Conservation (phyloP, 768 basidiomycete species). For the Pulveroboletus frians region DNA sequence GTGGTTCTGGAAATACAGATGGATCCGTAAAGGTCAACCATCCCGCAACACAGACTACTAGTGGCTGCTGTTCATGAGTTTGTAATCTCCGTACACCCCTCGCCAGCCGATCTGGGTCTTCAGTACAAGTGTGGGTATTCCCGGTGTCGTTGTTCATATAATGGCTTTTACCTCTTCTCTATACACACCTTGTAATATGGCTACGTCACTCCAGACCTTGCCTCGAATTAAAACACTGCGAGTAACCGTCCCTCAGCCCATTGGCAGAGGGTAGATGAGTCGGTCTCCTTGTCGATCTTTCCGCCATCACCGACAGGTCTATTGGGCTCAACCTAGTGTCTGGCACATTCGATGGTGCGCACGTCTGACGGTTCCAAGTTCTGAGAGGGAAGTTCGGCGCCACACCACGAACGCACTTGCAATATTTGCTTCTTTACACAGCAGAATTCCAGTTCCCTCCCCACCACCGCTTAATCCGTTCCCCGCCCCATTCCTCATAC, state of each 20-base stretch:
- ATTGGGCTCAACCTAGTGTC: too few relatives aligned
- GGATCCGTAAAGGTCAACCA: constrained; percentile 67
- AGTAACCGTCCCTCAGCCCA: neutral
- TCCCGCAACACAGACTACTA: constrained; percentile 40
- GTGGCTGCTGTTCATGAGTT: constrained; percentile 50
- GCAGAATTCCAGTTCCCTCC: constrained; percentile 79
- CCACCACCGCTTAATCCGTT: constrained; percentile 86
- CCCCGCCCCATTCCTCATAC: constrained; percentile 87
- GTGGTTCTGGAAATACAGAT: constrained; percentile 37
- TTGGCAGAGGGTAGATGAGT: too few relatives aligned
- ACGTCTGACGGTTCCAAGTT: too few relatives aligned
- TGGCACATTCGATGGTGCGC: too few relatives aligned
- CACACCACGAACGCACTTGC: too few relatives aligned
- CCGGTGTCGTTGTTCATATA: constrained; percentile 5
- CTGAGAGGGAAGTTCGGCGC: too few relatives aligned
- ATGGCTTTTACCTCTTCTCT: constrained; percentile 4
- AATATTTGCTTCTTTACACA: constrained; percentile 1
- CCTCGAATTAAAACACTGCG: neutral
- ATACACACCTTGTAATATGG: constrained; percentile 18
- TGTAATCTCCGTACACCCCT: constrained; percentile 4
- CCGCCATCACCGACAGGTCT: too few relatives aligned
- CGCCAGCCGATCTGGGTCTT: constrained; percentile 1
- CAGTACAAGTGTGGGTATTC: constrained; percentile 1
- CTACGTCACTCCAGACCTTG: constrained; percentile 4
- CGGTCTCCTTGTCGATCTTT: neutral